phyloP scores from a whole-genome alignment of 371 early-diverging fungal genomes.

The Synchytrium microbalum region DNA sequence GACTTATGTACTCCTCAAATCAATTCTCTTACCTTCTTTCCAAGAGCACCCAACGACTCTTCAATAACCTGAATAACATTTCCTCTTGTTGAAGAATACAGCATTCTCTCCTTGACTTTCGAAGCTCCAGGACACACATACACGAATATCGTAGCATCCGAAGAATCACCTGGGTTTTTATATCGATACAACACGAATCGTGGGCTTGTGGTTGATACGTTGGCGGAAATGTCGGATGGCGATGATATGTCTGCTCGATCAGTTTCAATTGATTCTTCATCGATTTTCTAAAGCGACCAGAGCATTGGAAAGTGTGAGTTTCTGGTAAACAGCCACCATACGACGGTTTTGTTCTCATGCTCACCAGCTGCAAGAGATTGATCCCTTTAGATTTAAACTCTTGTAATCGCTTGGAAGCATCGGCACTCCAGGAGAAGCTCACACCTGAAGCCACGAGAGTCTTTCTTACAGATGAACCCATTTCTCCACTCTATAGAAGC shows the following conservation, averaged over 20 bases:
- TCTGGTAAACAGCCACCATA: not conserved
- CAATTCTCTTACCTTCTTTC: too few species aligned
- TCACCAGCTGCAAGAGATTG: conserved; percentile 63
- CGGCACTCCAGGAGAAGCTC: conserved; percentile 34
- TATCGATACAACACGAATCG: conserved; percentile 60
- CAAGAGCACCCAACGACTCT: conserved; percentile 6
- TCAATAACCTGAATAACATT: conserved; percentile 51
- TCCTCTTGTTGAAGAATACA: conserved; percentile 67
- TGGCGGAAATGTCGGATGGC: conserved; percentile 34
- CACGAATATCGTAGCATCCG: conserved; percentile 49
- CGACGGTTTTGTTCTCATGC: too few species aligned
- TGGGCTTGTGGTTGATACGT: conserved; percentile 48
- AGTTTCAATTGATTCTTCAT: conserved; percentile 49
- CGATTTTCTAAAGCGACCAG: conserved; percentile 10
- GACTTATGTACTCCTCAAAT: too few species aligned
- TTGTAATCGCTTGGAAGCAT: conserved; percentile 47
- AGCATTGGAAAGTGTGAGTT: conserved; percentile 25
- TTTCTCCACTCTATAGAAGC: conserved; percentile 16
- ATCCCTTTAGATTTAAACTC: conserved; percentile 44
- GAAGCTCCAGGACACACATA: conserved; percentile 72
- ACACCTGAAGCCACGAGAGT: conserved; percentile 56
- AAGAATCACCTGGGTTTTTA: conserved; percentile 16
- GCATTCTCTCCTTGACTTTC: conserved; percentile 79
- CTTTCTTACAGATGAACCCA: conserved; percentile 22
- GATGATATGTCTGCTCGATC: conserved; percentile 34